Conservation (phyloP, 2,329 filamentous ascomycete species). For the Thermomyces lanuginosus region DNA sequence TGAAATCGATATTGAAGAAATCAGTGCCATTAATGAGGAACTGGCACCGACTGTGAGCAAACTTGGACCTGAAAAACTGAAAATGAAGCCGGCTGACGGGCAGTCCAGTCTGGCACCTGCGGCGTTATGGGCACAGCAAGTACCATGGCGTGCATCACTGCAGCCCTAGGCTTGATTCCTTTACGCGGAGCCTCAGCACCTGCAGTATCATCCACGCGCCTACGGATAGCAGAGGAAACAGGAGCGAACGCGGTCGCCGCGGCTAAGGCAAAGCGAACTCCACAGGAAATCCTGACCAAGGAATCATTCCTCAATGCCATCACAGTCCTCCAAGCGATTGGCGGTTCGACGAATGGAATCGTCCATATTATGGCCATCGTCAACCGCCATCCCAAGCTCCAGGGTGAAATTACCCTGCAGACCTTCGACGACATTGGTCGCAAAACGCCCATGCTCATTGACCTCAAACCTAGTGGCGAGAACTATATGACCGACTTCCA, state of each 20-base stretch:
- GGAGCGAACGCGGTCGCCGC: constrained; percentile 34
- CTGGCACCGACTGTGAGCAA: constrained; percentile 51
- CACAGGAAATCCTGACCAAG: constrained; percentile 29
- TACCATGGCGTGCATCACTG: constrained; percentile 40
- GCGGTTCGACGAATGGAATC: constrained; percentile 40
- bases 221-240: constrained; percentile 39
- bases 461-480: constrained; percentile 38
- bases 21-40: constrained; percentile 53
- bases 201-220: constrained; percentile 35
- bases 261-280: constrained; percentile 22
- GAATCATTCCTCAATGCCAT: constrained; percentile 39
- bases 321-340: constrained; percentile 37
- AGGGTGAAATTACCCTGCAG: constrained; percentile 29
- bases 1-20: constrained; percentile 54
- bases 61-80: too few relatives aligned
- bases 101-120: constrained; percentile 31
- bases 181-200: constrained; percentile 37
- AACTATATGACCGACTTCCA: constrained; percentile 42
- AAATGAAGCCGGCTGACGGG: too few relatives aligned
- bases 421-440: constrained; percentile 34
- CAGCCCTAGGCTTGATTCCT: constrained; percentile 38
- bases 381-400: constrained; percentile 34
- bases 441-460: constrained; percentile 32
- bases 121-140: constrained; percentile 44
- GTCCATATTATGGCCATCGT: constrained; percentile 40